A percentile compares a stretch with the other conserved stretches of the same genome.
Evolutionary conservation across 2,329 filamentous ascomycete genomes (phyloP).

Genomic region (Verticillium nubilum): DNA sequence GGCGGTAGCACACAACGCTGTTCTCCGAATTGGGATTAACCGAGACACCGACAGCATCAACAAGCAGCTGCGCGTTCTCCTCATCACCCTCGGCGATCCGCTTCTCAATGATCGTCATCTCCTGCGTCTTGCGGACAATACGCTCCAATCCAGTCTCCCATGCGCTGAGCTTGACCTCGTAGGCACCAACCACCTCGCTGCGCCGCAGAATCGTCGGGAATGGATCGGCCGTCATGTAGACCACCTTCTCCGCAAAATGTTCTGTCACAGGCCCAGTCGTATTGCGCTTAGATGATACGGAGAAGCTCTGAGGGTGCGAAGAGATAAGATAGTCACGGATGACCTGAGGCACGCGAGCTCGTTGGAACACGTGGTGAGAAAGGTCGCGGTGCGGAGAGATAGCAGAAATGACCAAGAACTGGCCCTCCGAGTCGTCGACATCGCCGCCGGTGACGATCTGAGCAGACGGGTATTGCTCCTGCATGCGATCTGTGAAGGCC

Average conservation of each 20-base stretch:
- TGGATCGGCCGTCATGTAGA: conserved; percentile 77
- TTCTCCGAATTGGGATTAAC: conserved; percentile 70
- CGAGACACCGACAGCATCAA: conserved; percentile 72
- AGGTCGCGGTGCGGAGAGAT: conserved; percentile 81
- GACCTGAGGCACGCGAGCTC: conserved; percentile 74
- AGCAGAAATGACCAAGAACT: conserved; percentile 78
- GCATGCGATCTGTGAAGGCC: conserved; percentile 85
- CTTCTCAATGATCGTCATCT: conserved; percentile 72
- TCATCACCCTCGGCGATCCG: conserved; percentile 68
- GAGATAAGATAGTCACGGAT: conserved; percentile 84
- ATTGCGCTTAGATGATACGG: conserved; percentile 66
- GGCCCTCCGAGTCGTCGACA: conserved; percentile 79
- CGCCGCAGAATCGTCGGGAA: conserved; percentile 89
- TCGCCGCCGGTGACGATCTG: conserved; percentile 68
- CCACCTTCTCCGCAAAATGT: conserved; percentile 75
- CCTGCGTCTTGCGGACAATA: conserved; percentile 83
- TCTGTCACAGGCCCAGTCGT: conserved; percentile 64
- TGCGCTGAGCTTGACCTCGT: conserved; percentile 63
- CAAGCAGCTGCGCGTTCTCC: conserved; percentile 59
- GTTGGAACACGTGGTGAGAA: conserved; percentile 77
- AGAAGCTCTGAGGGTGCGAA: conserved; percentile 72
- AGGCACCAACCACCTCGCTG: conserved; percentile 72
- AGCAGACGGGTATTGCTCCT: conserved; percentile 81
- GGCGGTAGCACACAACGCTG: conserved; percentile 73
- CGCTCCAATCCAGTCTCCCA: conserved; percentile 88